These are phyloP conservation scores for Penicillium hordei DNA, from an alignment of 2,329 filamentous ascomycete genomes.

Conservation along the genomic window DNA sequence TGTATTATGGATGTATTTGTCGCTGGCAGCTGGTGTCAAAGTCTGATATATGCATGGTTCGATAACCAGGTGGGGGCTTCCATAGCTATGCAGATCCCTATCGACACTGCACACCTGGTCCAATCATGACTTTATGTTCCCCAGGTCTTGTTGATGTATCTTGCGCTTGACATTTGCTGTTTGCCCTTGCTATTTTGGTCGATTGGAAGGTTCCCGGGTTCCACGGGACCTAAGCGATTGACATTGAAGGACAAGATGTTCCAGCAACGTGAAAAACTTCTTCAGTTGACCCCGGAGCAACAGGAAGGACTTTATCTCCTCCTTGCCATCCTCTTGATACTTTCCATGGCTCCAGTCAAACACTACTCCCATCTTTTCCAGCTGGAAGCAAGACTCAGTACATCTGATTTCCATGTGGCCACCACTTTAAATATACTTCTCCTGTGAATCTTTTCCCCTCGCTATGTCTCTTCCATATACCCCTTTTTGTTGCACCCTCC, in stretches of 20 bases:
- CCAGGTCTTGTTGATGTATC: background rate
- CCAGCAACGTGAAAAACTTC: background rate
- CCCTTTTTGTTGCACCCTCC: background rate
- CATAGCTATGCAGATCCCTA: background rate
- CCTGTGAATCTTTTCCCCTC: background rate
- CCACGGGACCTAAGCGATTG: background rate
- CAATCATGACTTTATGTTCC: background rate
- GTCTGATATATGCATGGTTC: background rate
- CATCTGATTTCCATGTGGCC: background rate
- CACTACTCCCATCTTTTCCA: background rate
- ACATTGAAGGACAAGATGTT: background rate
- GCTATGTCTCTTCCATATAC: background rate
- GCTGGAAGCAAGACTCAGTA: background rate
- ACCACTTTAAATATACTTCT: too few species aligned
- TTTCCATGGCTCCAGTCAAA: background rate
- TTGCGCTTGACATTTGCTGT: background rate
- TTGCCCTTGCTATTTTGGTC: background rate
- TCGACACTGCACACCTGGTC: background rate
- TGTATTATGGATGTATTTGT: background rate
- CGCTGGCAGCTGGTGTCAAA: background rate
- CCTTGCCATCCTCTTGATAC: background rate
- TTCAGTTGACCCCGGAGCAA: background rate
- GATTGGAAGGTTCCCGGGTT: background rate
- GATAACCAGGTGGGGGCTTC: background rate
- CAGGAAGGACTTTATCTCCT: background rate